Base-by-base conservation (phyloP, 129 eudicot species). In the Oenanthe sinensis region DNA sequence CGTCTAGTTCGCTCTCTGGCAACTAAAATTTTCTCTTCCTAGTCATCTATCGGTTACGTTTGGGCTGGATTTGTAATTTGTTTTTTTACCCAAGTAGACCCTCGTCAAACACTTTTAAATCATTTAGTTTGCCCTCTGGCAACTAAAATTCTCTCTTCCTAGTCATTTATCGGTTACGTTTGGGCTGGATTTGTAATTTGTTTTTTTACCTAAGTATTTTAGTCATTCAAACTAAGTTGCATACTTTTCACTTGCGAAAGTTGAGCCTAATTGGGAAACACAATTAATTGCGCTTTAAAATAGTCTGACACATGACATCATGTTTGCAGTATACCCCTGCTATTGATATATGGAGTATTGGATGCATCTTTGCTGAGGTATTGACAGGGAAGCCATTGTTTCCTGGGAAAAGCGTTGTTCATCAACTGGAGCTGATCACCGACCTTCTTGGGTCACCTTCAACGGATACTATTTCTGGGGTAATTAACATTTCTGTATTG, bases 391-490 rank as follows among this genome's bases (percentile, higher is more conserved):
- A 87, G 81, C 97, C 99, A 73, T 85, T 95, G 76, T 95, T 95
- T 83, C 99, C 97, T 3, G 99, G 99, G 79, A 95, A 95, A 85
- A 95, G 99, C 83, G 96, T 95, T 19, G 97, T 95, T 82, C 99
- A 95, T 83, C 98, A 94, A 82, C 77, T 94, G 80, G 97, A 94
- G 42, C 78, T 94, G 69, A 94, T 94, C 50, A 92, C 99, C 26
- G 94, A 95, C 87, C 96, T 95, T 83, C 97, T 95, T 40, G 99
- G 99, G 45, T 87, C 97, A 54, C 99, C 99, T 76, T 85, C 97
- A 20, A 67, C 88, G 26, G 96, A 95, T 71, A 92, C 93, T 72
- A 92, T 95, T 71, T 87, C 92, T 68, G 91, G 97, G 74, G 99
- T 95, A 95, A 22, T 52, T 22, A 42, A 71, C 15, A 43, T 22